Base-by-base conservation (phyloP, 2,329 filamentous ascomycete genomes). In the Microcera coccophila region DNA sequence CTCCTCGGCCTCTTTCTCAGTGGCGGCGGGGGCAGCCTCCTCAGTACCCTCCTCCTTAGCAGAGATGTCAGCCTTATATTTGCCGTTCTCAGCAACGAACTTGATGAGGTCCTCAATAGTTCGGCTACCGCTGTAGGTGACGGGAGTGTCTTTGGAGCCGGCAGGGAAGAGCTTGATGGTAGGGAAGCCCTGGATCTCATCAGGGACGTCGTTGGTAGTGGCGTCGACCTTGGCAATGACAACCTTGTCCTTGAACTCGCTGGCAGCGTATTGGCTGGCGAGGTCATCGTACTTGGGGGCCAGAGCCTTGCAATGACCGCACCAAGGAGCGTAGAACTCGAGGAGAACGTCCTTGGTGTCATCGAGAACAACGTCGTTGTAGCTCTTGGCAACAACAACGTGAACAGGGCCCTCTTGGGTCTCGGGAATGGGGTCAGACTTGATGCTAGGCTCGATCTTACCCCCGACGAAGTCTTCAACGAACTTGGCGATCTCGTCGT, bases 321-420 rank as follows among this genome's bases (percentile, higher is more conserved):
- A 98, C 93, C 93, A 98, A 53, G 93, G 93, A 47, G 93, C 93
- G 75, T 98, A 98, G 76, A 95, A 97, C 77, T 98, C 93, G 53
- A 98, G 73, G 55, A 98, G 81, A 46, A 98, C 93, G 69, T 98
- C 93, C 85, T 97, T 97, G 65, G 84, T 78, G 69, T 95, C 85
- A 65, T 98, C 85, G 42, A 96, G 79, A 62, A 98, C 90, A 56
- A 97, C 73, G 7, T 94, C 79, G 52, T 95, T 78, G 79, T 96
- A 98, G 74, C 80, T 91, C 75, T 95, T 87, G 67, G 91, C 93
- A 45, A 98, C 93, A 45, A 98, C 79, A 48, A 94, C 78, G 48
- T 82, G 84, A 61, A 96, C 91, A 51, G 89, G 79, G 43, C 88
- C 90, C 53, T 96, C 90, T 70, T 98, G 87, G 53, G 79, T 85